phyloP scores from a whole-genome alignment of 2,329 filamentous ascomycete genomes.

The Aaosphaeria pasadenensis region DNA sequence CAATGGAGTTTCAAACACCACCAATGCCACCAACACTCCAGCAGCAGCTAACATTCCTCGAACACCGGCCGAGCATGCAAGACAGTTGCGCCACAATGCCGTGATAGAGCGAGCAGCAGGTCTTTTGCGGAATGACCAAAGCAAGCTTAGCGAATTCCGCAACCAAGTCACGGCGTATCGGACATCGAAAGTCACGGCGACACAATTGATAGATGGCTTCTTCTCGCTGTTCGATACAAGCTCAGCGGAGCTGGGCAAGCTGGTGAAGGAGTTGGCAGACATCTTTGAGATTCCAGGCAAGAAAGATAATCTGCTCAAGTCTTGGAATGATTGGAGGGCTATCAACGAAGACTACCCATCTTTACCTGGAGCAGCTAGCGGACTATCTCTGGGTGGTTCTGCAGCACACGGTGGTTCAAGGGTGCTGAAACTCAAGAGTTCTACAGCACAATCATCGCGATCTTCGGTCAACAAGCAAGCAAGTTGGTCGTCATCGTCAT shows the following conservation, averaged over 20 bases:
- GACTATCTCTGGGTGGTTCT: slow-evolving; percentile 34
- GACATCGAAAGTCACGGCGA: slow-evolving; percentile 64
- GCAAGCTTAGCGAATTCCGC: slow-evolving; percentile 77
- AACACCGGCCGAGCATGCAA: slow-evolving; percentile 76
- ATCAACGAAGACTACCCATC: slow-evolving; percentile 96
- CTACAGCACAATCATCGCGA: slow-evolving; percentile 65
- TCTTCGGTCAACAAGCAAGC: slow-evolving; percentile 56
- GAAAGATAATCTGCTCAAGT: slow-evolving; percentile 68
- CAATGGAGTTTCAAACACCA: slow-evolving; percentile 15
- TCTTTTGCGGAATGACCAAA: slow-evolving; percentile 72
- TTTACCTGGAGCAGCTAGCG: slow-evolving; percentile 64
- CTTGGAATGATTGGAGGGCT: slow-evolving; percentile 93
- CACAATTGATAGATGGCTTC: slow-evolving; percentile 80
- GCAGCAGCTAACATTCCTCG: slow-evolving; percentile 21
- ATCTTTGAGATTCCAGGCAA: slow-evolving; percentile 83
- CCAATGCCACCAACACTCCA: slow-evolving; percentile 31
- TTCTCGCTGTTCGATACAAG: slow-evolving; percentile 83
- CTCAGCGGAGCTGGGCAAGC: slow-evolving; percentile 76
- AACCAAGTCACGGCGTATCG: slow-evolving; percentile 76
- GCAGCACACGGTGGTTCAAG: slow-evolving; percentile 56
- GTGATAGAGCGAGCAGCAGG: slow-evolving; percentile 83
- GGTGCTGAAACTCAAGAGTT: slow-evolving; percentile 67
- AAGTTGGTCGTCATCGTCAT: slow-evolving; percentile 53
- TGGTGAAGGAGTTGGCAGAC: slow-evolving; percentile 88
- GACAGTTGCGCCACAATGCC: slow-evolving; percentile 73